Percentiles rank a stretch among this genome's conserved stretches.
Evolutionary conservation across 306 rosid genomes (phyloP).

Genomic region (Casuarina equisetifolia): DNA sequence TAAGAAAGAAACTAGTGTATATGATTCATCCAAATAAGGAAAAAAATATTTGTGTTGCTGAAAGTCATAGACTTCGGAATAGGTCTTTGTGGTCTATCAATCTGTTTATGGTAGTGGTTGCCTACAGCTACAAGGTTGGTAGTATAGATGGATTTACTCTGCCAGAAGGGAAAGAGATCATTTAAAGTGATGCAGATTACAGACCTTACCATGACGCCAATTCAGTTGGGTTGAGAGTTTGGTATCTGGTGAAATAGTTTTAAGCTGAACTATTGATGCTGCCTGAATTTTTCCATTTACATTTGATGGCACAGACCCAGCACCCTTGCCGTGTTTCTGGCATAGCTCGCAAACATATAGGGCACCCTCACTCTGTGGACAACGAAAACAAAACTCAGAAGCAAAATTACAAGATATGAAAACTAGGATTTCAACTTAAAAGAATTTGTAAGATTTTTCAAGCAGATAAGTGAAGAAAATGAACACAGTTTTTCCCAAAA

Average conservation of each 20-base stretch:
- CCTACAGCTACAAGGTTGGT: neutral
- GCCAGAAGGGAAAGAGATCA: slow-evolving; percentile 5
- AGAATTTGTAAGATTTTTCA: neutral
- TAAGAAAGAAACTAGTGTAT: neutral
- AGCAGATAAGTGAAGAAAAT: neutral
- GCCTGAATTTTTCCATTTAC: slow-evolving; percentile 40
- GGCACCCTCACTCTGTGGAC: slow-evolving; percentile 50
- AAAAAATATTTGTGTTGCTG: too few species aligned
- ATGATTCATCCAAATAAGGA: neutral
- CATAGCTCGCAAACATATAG: slow-evolving; percentile 73
- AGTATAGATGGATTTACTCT: neutral
- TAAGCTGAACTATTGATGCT: slow-evolving; percentile 33
- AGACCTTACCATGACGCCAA: slow-evolving; percentile 74
- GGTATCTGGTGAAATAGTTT: slow-evolving; percentile 33
- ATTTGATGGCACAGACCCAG: slow-evolving; percentile 28
- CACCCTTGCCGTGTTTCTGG: slow-evolving; percentile 67
- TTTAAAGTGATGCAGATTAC: slow-evolving; percentile 36
- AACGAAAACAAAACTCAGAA: slow-evolving; percentile 29
- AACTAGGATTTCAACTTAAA: neutral
- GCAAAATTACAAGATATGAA: neutral
- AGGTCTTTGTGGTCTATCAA: neutral
- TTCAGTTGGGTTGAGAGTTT: slow-evolving; percentile 37
- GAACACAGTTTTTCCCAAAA: too few species aligned
- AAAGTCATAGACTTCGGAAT: neutral
- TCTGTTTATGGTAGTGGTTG: too few species aligned